These are phyloP conservation scores for Stylonectria norvegica DNA, from an alignment of 2,329 filamentous ascomycete species.

Conservation along the genomic window DNA sequence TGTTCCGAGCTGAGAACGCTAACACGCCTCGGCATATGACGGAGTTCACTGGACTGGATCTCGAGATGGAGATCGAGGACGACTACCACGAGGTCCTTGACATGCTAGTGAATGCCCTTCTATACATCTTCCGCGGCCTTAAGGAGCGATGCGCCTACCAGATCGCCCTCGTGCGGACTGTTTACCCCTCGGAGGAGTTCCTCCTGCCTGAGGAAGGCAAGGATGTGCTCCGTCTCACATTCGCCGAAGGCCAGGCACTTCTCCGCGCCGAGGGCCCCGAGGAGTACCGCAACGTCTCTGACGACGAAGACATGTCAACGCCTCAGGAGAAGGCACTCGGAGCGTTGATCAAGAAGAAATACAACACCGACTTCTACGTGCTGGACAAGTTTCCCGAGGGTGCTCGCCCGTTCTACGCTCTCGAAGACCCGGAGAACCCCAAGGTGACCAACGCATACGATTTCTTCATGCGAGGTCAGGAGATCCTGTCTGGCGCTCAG, in stretches of 20 bases:
- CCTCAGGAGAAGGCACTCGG: constrained; percentile 88
- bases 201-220: constrained; percentile 71
- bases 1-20: constrained; percentile 82
- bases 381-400: constrained; percentile 92
- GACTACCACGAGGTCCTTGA: constrained; percentile 71
- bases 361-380: constrained; percentile 92
- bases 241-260: constrained; percentile 73
- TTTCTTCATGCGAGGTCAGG: constrained; percentile 89
- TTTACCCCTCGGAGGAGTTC: constrained; percentile 76
- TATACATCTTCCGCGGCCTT: constrained; percentile 77
- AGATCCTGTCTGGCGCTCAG: constrained; percentile 88
- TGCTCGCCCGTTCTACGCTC: constrained; percentile 89
- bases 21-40: constrained; percentile 85
- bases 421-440: constrained; percentile 64
- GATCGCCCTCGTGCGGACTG: constrained; percentile 66
- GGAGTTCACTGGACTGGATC: constrained; percentile 84
- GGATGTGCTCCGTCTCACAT: constrained; percentile 72
- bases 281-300: constrained; percentile 64
- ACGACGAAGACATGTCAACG: constrained; percentile 77
- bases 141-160: constrained; percentile 64
- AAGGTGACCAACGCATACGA: constrained; percentile 68
- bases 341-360: constrained; percentile 80
- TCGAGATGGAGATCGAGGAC: constrained; percentile 85
- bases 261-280: constrained; percentile 69
- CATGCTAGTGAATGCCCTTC: constrained; percentile 69